Evolutionary conservation across 1,139 yeast genomes (phyloP).

Genomic region (Oligophagozyma castellii): DNA sequence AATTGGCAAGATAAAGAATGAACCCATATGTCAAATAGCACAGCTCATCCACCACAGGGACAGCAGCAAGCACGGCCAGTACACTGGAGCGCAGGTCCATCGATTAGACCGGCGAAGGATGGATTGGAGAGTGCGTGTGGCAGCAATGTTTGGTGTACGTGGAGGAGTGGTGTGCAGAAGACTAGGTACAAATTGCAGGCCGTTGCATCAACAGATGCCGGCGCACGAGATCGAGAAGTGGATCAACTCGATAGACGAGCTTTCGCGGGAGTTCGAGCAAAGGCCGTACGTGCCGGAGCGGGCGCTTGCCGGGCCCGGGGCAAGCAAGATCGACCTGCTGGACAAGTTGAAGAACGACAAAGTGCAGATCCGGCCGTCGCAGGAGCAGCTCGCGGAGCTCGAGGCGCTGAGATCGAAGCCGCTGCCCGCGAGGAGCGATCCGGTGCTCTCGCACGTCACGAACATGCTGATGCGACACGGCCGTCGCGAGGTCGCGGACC

Average conservation of each 20-base stretch:
- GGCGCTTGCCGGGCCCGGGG: constrained; percentile 25
- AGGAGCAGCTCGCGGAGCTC: constrained; percentile 44
- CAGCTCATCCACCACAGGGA: too few relatives aligned
- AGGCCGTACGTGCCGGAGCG: constrained; percentile 25
- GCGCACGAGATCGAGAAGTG: constrained; percentile 57
- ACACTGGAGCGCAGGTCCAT: background rate
- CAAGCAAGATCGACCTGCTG: constrained; percentile 32
- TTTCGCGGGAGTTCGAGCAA: constrained; percentile 33
- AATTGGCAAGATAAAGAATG: too few relatives aligned
- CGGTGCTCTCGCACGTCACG: constrained; percentile 61
- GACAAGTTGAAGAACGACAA: constrained; percentile 15
- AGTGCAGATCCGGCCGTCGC: constrained; percentile 41
- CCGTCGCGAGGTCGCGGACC: constrained; percentile 69
- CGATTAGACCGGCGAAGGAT: constrained; percentile 1
- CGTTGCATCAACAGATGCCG: constrained; percentile 10
- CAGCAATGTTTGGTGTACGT: background rate
- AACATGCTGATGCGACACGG: constrained; percentile 92
- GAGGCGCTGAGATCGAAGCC: constrained; percentile 36
- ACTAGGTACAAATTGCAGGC: background rate
- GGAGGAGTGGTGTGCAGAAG: background rate
- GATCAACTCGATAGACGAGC: constrained; percentile 44
- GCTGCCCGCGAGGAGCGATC: constrained; percentile 54
- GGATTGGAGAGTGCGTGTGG: background rate
- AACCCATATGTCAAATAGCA: too few relatives aligned
- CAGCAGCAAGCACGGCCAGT: too few relatives aligned